These are phyloP conservation scores for Cladosporium sp. DNA, from an alignment of 2,329 filamentous ascomycete genomes.

Conservation along the genomic window DNA sequence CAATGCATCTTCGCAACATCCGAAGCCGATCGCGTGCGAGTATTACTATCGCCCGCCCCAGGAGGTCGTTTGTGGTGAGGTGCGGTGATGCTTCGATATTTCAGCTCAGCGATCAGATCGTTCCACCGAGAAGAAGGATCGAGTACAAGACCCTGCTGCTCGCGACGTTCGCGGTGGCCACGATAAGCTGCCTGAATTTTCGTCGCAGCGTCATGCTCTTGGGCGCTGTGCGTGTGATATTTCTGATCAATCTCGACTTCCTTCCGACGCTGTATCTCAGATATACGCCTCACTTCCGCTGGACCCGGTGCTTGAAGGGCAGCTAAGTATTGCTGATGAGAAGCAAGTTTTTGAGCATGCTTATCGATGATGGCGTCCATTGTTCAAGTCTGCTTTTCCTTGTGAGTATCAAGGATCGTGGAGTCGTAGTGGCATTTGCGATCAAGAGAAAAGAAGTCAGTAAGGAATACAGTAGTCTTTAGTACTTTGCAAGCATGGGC, in stretches of 20 bases:
- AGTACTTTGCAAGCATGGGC: neutral
- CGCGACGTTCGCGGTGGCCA: slow-evolving; percentile 68
- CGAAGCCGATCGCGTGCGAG: slow-evolving; percentile 18
- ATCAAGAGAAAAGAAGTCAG: neutral
- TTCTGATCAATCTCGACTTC: slow-evolving; percentile 23
- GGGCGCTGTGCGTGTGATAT: slow-evolving; percentile 20
- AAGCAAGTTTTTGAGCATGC: neutral
- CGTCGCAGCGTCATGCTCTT: slow-evolving; percentile 27
- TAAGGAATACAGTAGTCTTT: neutral
- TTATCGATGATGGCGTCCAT: slow-evolving; percentile 2
- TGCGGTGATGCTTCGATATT: slow-evolving; percentile 23
- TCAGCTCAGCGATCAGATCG: slow-evolving; percentile 48
- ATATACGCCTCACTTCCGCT: slow-evolving; percentile 21
- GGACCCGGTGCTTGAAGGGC: slow-evolving; percentile 19
- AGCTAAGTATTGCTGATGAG: slow-evolving; percentile 25
- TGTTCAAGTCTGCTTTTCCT: neutral
- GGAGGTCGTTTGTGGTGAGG: slow-evolving; percentile 14
- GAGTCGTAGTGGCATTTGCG: neutral
- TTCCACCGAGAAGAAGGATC: slow-evolving; percentile 67
- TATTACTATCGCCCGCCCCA: neutral
- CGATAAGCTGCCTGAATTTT: slow-evolving; percentile 61
- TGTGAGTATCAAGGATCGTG: too few relatives aligned
- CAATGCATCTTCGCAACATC: slow-evolving; percentile 59
- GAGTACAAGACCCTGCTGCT: slow-evolving; percentile 64
- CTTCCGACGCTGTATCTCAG: slow-evolving; percentile 22